Evolutionary conservation across 2,329 filamentous ascomycete genomes (phyloP).

Genomic region (Fusarium haematococcum): DNA sequence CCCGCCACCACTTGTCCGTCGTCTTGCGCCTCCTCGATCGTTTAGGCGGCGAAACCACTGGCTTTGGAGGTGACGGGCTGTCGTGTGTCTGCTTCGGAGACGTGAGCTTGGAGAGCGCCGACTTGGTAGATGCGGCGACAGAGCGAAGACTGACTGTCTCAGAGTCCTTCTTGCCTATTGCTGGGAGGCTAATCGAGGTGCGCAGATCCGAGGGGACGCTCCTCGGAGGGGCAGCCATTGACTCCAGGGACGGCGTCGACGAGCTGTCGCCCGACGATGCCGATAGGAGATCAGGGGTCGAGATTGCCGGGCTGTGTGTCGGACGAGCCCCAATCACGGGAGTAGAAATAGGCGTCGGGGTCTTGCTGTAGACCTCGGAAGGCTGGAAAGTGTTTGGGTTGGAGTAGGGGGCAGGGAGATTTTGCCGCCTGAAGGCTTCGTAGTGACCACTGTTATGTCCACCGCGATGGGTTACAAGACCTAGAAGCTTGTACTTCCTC

Average conservation of each 20-base stretch:
- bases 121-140: constrained; percentile 67
- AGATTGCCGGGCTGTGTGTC: constrained; percentile 57
- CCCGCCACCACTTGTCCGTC: constrained; percentile 91
- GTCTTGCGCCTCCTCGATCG: constrained; percentile 67
- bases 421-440: constrained; percentile 92
- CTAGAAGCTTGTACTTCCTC: constrained; percentile 85
- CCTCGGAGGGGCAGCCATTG: constrained; percentile 44
- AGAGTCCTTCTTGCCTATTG: constrained; percentile 53
- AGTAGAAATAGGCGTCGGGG: constrained; percentile 65
- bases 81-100: constrained; percentile 50
- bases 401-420: constrained; percentile 81
- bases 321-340: constrained; percentile 56
- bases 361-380: constrained; percentile 78
- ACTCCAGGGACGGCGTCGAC: constrained; percentile 55
- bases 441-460: constrained; percentile 98
- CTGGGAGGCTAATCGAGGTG: constrained; percentile 41
- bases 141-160: constrained; percentile 67
- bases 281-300: constrained; percentile 61
- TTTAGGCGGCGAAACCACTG: constrained; percentile 38
- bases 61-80: constrained; percentile 34
- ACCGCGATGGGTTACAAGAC: constrained; percentile 92
- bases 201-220: constrained; percentile 48
- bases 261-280: constrained; percentile 49
- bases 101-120: constrained; percentile 63
- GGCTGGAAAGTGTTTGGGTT: constrained; percentile 84